Conservation (phyloP, 1,139 yeast genomes). For the Debaryomyces sp. region DNA sequence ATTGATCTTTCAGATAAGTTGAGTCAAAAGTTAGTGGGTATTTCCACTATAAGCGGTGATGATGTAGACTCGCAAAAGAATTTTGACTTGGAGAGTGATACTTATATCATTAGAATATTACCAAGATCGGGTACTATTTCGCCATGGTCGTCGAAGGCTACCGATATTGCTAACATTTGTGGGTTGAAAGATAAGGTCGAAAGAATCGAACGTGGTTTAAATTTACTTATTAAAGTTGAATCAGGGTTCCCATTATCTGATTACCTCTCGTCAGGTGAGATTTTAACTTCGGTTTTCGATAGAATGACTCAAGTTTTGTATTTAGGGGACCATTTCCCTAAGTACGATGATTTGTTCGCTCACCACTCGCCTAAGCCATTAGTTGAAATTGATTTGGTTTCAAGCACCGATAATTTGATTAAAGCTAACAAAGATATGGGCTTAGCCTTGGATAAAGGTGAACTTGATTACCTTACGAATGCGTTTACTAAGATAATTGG, state of each 20-base stretch:
- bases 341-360: conserved; percentile 70
- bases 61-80: conserved; percentile 22
- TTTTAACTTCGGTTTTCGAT: conserved; percentile 78
- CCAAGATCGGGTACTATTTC: conserved; percentile 97
- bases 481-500: conserved; percentile 77
- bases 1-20: conserved; percentile 56
- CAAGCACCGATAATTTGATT: conserved; percentile 63
- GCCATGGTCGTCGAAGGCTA: conserved; percentile 99
- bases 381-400: conserved; percentile 66
- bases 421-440: conserved; percentile 85
- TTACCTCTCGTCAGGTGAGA: conserved; percentile 45
- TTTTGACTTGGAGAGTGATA: conserved; percentile 45
- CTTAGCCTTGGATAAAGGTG: conserved; percentile 89
- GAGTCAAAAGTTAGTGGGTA: conserved; percentile 45
- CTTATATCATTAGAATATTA: conserved; percentile 70
- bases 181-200: conserved; percentile 72
- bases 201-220: conserved; percentile 89
- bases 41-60: conserved; percentile 33
- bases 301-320: conserved; percentile 89
- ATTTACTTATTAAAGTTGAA: conserved; percentile 69
- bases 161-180: conserved; percentile 88
- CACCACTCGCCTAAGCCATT: conserved; percentile 86
- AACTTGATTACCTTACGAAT: conserved; percentile 80
- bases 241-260: conserved; percentile 66
- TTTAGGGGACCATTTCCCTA: conserved; percentile 55